Evolutionary conservation across 2,329 filamentous ascomycete genomes (phyloP).

Genomic region (Ascochyta clinopodiicola): DNA sequence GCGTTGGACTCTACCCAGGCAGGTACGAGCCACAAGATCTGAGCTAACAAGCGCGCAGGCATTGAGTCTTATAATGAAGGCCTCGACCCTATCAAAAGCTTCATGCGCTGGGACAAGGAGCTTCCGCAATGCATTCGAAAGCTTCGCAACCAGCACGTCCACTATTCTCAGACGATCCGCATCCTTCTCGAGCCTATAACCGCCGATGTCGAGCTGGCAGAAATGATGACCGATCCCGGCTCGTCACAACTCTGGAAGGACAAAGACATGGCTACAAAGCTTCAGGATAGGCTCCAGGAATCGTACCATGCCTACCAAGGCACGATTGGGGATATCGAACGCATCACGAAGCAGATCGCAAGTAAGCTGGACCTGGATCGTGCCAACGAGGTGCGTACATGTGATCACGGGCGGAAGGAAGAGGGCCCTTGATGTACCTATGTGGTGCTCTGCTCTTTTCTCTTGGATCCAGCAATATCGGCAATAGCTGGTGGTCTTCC

Average conservation of each 20-base stretch:
- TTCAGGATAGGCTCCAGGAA: constrained; percentile 43
- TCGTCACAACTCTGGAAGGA: constrained; percentile 43
- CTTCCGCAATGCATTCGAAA: constrained; percentile 46
- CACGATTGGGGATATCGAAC: constrained; percentile 46
- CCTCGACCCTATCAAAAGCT: constrained; percentile 49
- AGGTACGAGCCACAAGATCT: neutral
- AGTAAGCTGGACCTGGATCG: constrained; percentile 47
- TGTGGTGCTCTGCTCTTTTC: neutral
- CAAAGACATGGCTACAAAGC: constrained; percentile 32
- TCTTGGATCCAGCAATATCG: neutral
- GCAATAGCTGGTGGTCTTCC: neutral
- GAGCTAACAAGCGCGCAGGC: constrained; percentile 15
- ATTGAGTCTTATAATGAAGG: constrained; percentile 50
- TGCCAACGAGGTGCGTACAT: constrained; percentile 35
- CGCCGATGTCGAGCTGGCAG: constrained; percentile 43
- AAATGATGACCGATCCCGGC: constrained; percentile 43
- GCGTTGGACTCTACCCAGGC: neutral
- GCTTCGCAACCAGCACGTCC: constrained; percentile 46
- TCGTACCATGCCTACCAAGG: constrained; percentile 45
- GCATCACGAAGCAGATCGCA: constrained; percentile 45
- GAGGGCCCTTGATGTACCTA: neutral
- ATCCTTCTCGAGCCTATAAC: constrained; percentile 47
- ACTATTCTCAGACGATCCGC: constrained; percentile 46
- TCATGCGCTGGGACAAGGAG: constrained; percentile 46
- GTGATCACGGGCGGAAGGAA: neutral